Evolutionary conservation across 306 rosid species (phyloP).

Genomic region (Citrullus mucosospermus): DNA sequence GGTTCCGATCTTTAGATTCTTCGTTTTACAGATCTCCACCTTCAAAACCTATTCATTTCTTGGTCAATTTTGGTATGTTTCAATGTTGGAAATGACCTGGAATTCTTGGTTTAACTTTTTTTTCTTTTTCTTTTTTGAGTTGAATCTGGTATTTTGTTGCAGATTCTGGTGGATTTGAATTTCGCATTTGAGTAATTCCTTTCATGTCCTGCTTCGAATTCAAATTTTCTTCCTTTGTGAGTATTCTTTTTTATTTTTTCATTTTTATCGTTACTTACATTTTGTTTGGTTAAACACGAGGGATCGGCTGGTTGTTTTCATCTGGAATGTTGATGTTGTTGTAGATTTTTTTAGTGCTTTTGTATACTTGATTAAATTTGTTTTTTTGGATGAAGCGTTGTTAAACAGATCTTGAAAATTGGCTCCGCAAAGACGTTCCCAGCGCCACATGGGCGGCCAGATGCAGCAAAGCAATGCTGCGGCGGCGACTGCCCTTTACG

Average conservation of each 20-base stretch:
- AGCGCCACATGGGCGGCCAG: conserved; percentile 99
- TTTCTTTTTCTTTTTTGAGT: neutral
- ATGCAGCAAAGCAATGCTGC: conserved; percentile 99
- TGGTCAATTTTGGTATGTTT: conserved; percentile 6
- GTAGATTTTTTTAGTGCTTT: neutral
- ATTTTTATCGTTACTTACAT: neutral
- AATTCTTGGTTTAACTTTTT: neutral
- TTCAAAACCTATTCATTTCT: neutral
- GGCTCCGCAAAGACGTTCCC: conserved; percentile 99
- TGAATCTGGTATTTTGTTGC: conserved; percentile 18
- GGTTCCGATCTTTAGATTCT: conserved; percentile 8
- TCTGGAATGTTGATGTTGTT: neutral
- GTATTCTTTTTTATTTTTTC: conserved; percentile 7
- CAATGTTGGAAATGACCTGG: neutral
- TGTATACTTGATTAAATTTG: neutral
- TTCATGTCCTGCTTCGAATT: conserved; percentile 54
- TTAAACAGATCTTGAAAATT: conserved; percentile 77
- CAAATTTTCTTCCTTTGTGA: conserved; percentile 50
- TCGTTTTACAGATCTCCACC: conserved; percentile 23
- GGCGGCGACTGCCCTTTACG: conserved; percentile 72
- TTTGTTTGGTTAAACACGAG: neutral
- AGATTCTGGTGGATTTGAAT: conserved; percentile 26
- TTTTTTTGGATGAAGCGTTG: conserved; percentile 34
- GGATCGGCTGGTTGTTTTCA: neutral
- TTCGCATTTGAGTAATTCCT: conserved; percentile 20